phyloP scores from a whole-genome alignment of 2,329 filamentous ascomycete species.

The Berkeleyomyces rouxiae region DNA sequence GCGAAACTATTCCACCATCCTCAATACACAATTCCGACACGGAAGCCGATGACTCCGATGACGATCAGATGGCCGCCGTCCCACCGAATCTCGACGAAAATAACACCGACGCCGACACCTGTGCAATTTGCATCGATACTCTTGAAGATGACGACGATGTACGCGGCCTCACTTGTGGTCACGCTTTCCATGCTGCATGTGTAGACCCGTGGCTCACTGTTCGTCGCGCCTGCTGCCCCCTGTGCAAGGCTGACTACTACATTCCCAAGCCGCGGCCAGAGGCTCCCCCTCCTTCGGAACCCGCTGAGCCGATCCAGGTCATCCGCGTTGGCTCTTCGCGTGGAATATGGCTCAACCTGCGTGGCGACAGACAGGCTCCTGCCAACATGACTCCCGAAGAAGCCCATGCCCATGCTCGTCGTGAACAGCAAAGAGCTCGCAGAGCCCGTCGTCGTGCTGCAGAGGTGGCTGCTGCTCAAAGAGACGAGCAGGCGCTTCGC shows the following conservation, averaged over 20 bases:
- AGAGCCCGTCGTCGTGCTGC: conserved; percentile 8
- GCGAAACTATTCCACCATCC: not conserved
- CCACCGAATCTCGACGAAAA: conserved; percentile 52
- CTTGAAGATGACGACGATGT: conserved; percentile 94
- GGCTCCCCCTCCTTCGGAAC: conserved; percentile 20
- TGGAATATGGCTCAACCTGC: conserved; percentile 25
- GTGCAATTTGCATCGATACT: conserved; percentile 88
- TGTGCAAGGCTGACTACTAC: conserved; percentile 97
- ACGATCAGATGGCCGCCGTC: conserved; percentile 71
- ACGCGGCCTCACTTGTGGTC: conserved; percentile 85
- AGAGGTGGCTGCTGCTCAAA: conserved; percentile 3
- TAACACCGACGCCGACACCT: conserved; percentile 66
- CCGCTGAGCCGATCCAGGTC: conserved; percentile 21
- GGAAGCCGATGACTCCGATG: conserved; percentile 50
- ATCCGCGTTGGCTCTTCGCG: conserved; percentile 32
- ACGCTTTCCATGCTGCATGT: conserved; percentile 92
- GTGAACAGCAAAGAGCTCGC: conserved; percentile 9
- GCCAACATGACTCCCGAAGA: conserved; percentile 19
- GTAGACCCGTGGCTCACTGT: conserved; percentile 94
- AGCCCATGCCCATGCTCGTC: conserved; percentile 2
- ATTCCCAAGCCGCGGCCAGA: conserved; percentile 69
- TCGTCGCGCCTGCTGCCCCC: conserved; percentile 82
- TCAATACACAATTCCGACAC: conserved; percentile 17
- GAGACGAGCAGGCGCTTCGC: conserved; percentile 9
- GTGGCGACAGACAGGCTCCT: conserved; percentile 19